Base-by-base conservation (phyloP, 2,329 filamentous ascomycete species). In the Pochonia chlamydosporia region DNA sequence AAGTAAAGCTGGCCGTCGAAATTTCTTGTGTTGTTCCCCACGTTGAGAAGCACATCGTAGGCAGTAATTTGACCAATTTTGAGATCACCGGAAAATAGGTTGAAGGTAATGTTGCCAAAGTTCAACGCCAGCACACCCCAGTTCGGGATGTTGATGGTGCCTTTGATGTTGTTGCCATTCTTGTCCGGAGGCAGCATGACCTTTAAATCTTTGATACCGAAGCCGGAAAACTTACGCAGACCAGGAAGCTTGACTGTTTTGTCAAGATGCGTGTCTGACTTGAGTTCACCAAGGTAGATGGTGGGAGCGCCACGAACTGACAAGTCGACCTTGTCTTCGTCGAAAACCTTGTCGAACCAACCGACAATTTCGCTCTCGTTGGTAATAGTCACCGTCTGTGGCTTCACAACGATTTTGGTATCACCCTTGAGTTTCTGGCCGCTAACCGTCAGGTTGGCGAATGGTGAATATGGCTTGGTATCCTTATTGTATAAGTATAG, bases 81-180 rank as follows among this genome's bases (percentile, higher is more conserved):
- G 9, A 69, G 48, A n/a, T 68, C 60, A 3, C 68, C 69, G 0
- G 64, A 66, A 44, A 65, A 55, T 16, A 75, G 44, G 37, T 73
- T 70, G 14, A 75, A 63, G 0, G 69, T 70, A n/a, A 75, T 43
- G 53, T 76, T 70, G 10, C 73, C 73, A 3, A 73, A 59, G 1
- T 65, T 68, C 5, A 76, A 66, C 1, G 64, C 64, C 2, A 76
- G 59, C 1, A 65, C 56, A 3, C 71, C 71, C 28, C 61, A 58
- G 52, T 76, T 76, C 2, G 73, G 73, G 14, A 77, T 54, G 37
- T 63, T 69, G 8, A 74, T 58, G 2, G 60, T 58, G 2, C 72
- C 73, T 23, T 60, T 62, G 46, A 76, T 55, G 51, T 75, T 75
- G 43, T 61, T 63, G 10, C 69, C 69, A 14, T 71, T 63, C 0